Conservation (phyloP, 768 basidiomycete species). For the Mycena crocata region DNA sequence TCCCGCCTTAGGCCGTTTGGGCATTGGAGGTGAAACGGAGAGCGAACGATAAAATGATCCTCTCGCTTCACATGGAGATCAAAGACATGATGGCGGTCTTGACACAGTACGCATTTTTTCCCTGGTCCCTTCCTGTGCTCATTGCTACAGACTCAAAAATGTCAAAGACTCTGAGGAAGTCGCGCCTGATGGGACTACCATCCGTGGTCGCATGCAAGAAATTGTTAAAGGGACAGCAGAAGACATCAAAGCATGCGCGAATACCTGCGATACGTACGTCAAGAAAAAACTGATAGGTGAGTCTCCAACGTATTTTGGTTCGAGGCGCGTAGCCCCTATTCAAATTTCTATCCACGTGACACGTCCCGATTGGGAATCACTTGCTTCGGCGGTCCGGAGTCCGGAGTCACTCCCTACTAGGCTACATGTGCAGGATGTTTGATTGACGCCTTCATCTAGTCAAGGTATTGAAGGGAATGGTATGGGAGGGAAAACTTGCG, state of each 20-base stretch:
- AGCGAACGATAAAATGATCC: conserved; percentile 53
- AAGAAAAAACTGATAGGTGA: conserved; percentile 44
- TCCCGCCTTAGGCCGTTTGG: conserved; percentile 49
- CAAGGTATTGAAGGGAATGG: conserved; percentile 45
- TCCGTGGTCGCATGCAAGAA: conserved; percentile 42
- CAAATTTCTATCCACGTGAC: neutral
- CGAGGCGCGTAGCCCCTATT: neutral
- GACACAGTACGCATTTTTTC: conserved; percentile 41
- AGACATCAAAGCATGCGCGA: conserved; percentile 48
- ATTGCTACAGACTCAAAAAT: conserved; percentile 32
- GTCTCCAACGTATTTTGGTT: no score
- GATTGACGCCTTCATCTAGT: conserved; percentile 25
- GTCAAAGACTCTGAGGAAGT: conserved; percentile 32
- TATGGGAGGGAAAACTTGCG: conserved; percentile 44
- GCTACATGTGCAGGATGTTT: no score
- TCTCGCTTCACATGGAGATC: conserved; percentile 50
- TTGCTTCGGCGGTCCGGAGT: no score
- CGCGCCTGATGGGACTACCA: conserved; percentile 40
- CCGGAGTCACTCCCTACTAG: no score
- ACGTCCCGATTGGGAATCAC: no score
- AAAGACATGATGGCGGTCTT: conserved; percentile 51
- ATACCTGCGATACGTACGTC: conserved; percentile 47
- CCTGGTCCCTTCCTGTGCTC: neutral
- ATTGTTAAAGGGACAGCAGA: conserved; percentile 36
- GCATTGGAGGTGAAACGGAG: conserved; percentile 53